Evolutionary conservation across 148 eudicot species (phyloP).

Genomic region (Cornus controversa): DNA sequence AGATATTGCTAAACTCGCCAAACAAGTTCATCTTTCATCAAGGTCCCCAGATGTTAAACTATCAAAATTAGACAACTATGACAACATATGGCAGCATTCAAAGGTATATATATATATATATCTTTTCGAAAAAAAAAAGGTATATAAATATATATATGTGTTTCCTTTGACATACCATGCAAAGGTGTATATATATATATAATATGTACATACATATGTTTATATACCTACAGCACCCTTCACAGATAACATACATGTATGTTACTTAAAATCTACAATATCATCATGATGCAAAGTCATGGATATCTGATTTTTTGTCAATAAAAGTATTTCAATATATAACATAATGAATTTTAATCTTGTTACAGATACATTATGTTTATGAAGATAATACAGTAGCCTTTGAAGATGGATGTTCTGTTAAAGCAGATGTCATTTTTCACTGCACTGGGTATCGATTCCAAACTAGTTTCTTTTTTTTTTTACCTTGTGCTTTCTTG

Average conservation of each 20-base stretch:
- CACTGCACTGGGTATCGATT: slow-evolving; percentile 48
- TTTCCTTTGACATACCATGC: too few relatives aligned
- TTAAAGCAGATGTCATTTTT: slow-evolving; percentile 33
- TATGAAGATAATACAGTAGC: slow-evolving; percentile 34
- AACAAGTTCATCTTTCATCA: slow-evolving; percentile 71
- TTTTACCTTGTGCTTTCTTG: too few relatives aligned
- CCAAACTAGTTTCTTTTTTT: neutral
- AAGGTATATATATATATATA: slow-evolving; percentile 21
- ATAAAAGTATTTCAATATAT: too few relatives aligned
- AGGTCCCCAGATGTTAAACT: slow-evolving; percentile 34
- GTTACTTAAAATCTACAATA: too few relatives aligned
- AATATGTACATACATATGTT: too few relatives aligned
- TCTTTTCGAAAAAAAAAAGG: too few relatives aligned
- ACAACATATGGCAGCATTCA: slow-evolving; percentile 55
- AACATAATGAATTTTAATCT: neutral
- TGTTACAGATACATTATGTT: slow-evolving; percentile 22
- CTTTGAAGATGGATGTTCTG: slow-evolving; percentile 35
- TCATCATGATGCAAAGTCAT: too few relatives aligned
- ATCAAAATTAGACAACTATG: slow-evolving; percentile 27
- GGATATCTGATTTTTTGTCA: too few relatives aligned
- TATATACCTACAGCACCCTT: too few relatives aligned
- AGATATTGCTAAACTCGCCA: slow-evolving; percentile 51
- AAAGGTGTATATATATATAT: too few relatives aligned
- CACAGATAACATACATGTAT: too few relatives aligned
- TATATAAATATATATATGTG: too few relatives aligned